Conservation (phyloP, 805 yeast species). For the Kodamaea leandrae region DNA sequence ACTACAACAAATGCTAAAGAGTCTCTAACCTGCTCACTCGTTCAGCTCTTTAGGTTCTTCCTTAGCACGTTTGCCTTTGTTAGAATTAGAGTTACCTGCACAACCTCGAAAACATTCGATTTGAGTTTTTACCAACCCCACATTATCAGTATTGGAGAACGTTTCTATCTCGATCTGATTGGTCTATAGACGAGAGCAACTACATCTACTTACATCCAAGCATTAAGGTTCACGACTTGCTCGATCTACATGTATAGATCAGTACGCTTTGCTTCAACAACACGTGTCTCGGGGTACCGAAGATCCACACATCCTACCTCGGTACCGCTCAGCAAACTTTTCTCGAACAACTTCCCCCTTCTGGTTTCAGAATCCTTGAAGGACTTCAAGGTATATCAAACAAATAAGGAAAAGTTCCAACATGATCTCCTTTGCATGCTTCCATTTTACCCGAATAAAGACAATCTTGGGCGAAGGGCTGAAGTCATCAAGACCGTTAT, state of each 20-base stretch:
- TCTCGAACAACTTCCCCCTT: slow-evolving; percentile 58
- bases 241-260: neutral
- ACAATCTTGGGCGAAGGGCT: slow-evolving; percentile 26
- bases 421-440: slow-evolving; percentile 42
- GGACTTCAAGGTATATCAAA: slow-evolving; percentile 44
- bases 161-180: too few species aligned
- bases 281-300: slow-evolving; percentile 28
- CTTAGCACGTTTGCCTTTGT: too few species aligned
- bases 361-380: slow-evolving; percentile 47
- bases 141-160: too few species aligned
- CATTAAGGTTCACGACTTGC: too few species aligned
- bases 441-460: slow-evolving; percentile 45
- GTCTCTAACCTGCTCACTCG: too few species aligned
- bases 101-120: too few species aligned
- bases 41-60: too few species aligned
- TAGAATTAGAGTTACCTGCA: too few species aligned
- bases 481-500: slow-evolving; percentile 33
- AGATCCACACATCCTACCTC: slow-evolving; percentile 68
- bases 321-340: slow-evolving; percentile 54
- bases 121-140: too few species aligned
- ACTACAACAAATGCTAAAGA: too few species aligned
- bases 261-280: neutral
- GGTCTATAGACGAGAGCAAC: neutral
- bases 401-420: slow-evolving; percentile 44
- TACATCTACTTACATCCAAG: too few species aligned